Conservation (phyloP, 2,329 filamentous ascomycete genomes). For the Trichophyton schoenleinii region DNA sequence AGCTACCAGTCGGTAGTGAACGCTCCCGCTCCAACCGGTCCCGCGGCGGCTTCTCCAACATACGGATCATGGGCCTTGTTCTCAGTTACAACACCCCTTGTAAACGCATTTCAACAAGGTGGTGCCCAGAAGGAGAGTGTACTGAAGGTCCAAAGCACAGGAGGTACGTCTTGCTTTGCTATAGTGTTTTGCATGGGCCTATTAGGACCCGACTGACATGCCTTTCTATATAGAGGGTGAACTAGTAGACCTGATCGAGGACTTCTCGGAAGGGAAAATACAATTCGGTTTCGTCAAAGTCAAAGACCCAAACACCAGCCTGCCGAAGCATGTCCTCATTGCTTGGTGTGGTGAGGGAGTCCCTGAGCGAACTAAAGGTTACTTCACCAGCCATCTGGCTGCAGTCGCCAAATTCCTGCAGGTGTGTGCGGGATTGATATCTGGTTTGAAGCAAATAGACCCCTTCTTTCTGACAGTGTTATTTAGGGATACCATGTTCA, state of each 20-base stretch:
- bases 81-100: slow-evolving; percentile 78
- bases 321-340: slow-evolving; percentile 87
- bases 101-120: slow-evolving; percentile 82
- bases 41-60: slow-evolving; percentile 57
- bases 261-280: slow-evolving; percentile 91
- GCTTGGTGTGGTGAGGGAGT: slow-evolving; percentile 97
- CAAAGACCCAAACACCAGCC: slow-evolving; percentile 78
- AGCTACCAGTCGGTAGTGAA: slow-evolving; percentile 60
- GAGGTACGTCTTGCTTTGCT: slow-evolving; percentile 45
- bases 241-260: slow-evolving; percentile 76
- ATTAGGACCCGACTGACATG: not conserved
- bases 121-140: slow-evolving; percentile 79
- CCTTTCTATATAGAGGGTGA: slow-evolving; percentile 58
- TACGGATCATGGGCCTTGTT: slow-evolving; percentile 90
- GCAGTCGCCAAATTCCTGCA: slow-evolving; percentile 86
- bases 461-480: slow-evolving; percentile 8
- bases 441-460: not conserved
- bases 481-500: slow-evolving; percentile 82
- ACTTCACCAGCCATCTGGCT: slow-evolving; percentile 88
- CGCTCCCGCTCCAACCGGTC: slow-evolving; percentile 43
- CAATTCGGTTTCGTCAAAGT: slow-evolving; percentile 96
- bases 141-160: slow-evolving; percentile 83
- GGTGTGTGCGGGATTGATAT: slow-evolving; percentile 30
- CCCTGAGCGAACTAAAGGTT: slow-evolving; percentile 95
- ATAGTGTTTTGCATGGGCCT: no score